Base-by-base conservation (phyloP, 139 green algal species). In the Volvox reticuliferus region DNA sequence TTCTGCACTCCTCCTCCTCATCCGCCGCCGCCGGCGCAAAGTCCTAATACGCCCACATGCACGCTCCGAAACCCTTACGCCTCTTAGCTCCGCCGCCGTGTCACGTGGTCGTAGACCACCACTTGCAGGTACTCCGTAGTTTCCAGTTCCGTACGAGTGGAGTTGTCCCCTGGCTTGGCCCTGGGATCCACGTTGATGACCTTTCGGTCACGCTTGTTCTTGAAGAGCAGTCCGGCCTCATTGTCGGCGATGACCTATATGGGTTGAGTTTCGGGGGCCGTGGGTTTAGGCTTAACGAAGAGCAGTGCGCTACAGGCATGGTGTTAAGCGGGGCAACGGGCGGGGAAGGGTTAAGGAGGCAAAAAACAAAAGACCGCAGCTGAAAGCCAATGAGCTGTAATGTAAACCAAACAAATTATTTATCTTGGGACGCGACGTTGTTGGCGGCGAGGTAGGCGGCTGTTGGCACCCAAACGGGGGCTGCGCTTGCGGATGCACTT, bases 131-230 rank as follows among this genome's bases (percentile, higher is more conserved):
- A 98, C 90, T 98, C 96, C 0, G 91, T 36, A 16, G 95, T 97
- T 0, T 92, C 83, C 79, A 99, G 87, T 80, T 98, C 96, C 0
- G 91, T 98, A 77, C 97, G 95, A 0, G 95, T 98, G 28, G 92
- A 96, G 94, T 98, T 98, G 91, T 98, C 96, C 0, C 96, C 96
- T 12, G 96, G 96, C 63, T 92, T 92, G 13, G 92, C 92, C 0
- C 89, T 89, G n/a, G 95, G 95, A 87, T 97, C 94, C 37, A 98
- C 96, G 90, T 97, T 97, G 82, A 97, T 96, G 28, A 97, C 90
- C 91, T 99, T 99, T 36, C 97, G 93, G 94, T 99, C 97, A 3
- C 97, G 93, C 89, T 98, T 98, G 94, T 97, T 98, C 90, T 98
- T 98, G 96, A 99, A 99, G 65, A 98, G 73, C 77, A 99, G 89